phyloP scores from a whole-genome alignment of 805 yeast genomes.

The Teunomyces atbi region DNA sequence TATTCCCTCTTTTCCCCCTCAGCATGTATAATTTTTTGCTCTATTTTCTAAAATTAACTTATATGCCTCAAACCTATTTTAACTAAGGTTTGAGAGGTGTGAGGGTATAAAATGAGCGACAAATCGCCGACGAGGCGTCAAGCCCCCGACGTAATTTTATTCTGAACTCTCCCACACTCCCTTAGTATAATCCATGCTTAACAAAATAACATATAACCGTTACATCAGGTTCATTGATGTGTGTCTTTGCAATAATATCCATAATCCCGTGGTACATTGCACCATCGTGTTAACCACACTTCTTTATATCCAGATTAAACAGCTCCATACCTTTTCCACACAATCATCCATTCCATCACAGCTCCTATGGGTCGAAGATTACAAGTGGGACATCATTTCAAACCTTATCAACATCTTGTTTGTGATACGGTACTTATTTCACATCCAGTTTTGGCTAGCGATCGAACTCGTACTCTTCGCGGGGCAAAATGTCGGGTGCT shows the following conservation, averaged over 20 bases:
- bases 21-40: background rate
- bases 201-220: background rate
- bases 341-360: background rate
- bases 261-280: slow-evolving; percentile 16
- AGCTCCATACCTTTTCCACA: background rate
- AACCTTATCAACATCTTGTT: slow-evolving; percentile 28
- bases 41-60: background rate
- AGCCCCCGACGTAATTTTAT: background rate
- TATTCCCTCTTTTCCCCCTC: too few relatives aligned
- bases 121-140: too few relatives aligned
- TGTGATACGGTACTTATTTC: slow-evolving; percentile 23
- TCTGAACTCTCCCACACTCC: background rate
- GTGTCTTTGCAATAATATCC: slow-evolving; percentile 17
- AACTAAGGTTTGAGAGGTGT: background rate
- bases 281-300: background rate
- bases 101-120: background rate
- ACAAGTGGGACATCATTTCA: slow-evolving; percentile 22
- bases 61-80: background rate
- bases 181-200: background rate
- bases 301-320: background rate
- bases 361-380: slow-evolving; percentile 2
- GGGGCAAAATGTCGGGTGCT: slow-evolving; percentile 18
- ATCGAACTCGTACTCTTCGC: slow-evolving; percentile 22
- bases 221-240: slow-evolving; percentile 16
- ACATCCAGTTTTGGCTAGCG: slow-evolving; percentile 8